phyloP scores from a whole-genome alignment of 2,329 filamentous ascomycete species.

The Aspergillus hiratsukae region DNA sequence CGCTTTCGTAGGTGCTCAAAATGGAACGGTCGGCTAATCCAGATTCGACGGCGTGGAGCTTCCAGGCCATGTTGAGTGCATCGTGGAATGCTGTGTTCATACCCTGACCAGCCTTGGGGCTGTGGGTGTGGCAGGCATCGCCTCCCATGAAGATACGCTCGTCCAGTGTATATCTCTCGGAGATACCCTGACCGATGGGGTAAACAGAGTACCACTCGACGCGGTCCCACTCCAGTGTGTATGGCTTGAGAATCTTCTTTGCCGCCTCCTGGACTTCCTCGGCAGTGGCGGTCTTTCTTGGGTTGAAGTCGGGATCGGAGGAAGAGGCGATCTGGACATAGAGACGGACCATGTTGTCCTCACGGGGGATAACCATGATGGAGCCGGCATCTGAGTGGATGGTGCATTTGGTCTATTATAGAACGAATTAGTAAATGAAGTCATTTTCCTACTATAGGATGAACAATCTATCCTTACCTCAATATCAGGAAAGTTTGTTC shows the following conservation, averaged over 20 bases:
- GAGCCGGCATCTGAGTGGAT: conserved; percentile 61
- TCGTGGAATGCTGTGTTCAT: conserved; percentile 59
- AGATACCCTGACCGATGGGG: conserved; percentile 61
- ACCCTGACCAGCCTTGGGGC: conserved; percentile 61
- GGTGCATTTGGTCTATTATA: conserved; percentile 58
- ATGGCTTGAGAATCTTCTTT: conserved; percentile 56
- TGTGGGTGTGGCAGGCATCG: conserved; percentile 61
- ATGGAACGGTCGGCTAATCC: conserved; percentile 73
- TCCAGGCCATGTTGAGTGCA: conserved; percentile 90
- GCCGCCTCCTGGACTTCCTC: conserved; percentile 57
- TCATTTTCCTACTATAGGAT: not conserved
- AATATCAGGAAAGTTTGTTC: conserved; percentile 60
- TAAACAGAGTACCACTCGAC: conserved; percentile 65
- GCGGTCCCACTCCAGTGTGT: conserved; percentile 59
- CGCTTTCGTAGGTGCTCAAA: conserved; percentile 78
- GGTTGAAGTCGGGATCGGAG: conserved; percentile 57
- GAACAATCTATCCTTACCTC: conserved; percentile 39
- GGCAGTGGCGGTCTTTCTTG: conserved; percentile 55
- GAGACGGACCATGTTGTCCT: conserved; percentile 47
- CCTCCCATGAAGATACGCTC: conserved; percentile 64
- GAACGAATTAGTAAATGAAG: conserved; percentile 1
- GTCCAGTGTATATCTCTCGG: conserved; percentile 61
- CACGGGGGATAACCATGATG: conserved; percentile 58
- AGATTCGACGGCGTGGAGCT: conserved; percentile 83
- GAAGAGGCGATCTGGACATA: conserved; percentile 59